Conservation (phyloP, 108 stramenopile species). For the Epithemia pelagica region DNA sequence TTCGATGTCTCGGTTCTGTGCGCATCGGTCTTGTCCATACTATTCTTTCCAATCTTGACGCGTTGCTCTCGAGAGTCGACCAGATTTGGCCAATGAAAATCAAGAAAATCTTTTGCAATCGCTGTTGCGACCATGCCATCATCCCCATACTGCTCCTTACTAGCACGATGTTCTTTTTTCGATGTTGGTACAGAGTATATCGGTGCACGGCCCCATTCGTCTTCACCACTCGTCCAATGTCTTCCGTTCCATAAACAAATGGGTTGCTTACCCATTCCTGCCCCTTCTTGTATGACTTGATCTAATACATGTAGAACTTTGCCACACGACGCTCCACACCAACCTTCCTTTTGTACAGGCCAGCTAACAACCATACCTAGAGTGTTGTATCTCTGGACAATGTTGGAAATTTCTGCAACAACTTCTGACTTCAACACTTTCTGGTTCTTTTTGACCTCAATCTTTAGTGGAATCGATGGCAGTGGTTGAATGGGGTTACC, state of each 20-base stretch:
- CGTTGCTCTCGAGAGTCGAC: no score
- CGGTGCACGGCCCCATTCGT: constrained; percentile 21
- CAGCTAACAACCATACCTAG: constrained; percentile 28
- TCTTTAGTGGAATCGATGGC: constrained; percentile 6
- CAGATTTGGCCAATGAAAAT: constrained; percentile 20
- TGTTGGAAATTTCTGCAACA: constrained; percentile 3
- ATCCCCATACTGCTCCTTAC: constrained; percentile 18
- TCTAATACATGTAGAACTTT: constrained; percentile 22
- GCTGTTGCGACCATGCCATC: constrained; percentile 3
- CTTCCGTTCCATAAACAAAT: constrained; percentile 20
- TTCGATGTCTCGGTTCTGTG: neutral
- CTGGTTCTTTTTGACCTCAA: constrained; percentile 1
- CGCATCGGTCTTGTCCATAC: no score
- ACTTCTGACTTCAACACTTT: constrained; percentile 1
- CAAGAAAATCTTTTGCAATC: constrained; percentile 17
- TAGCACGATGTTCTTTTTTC: constrained; percentile 12
- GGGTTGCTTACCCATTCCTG: constrained; percentile 6
- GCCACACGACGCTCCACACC: constrained; percentile 19
- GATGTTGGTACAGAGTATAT: constrained; percentile 1
- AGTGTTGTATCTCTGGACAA: constrained; percentile 12
- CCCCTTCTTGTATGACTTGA: constrained; percentile 9
- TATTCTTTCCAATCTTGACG: no score
- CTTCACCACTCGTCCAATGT: constrained; percentile 4
- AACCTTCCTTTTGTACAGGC: constrained; percentile 23
- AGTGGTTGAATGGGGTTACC: neutral